These are phyloP conservation scores for Talaromyces sp. DNA, from an alignment of 2,329 filamentous ascomycete species.

Conservation along the genomic window DNA sequence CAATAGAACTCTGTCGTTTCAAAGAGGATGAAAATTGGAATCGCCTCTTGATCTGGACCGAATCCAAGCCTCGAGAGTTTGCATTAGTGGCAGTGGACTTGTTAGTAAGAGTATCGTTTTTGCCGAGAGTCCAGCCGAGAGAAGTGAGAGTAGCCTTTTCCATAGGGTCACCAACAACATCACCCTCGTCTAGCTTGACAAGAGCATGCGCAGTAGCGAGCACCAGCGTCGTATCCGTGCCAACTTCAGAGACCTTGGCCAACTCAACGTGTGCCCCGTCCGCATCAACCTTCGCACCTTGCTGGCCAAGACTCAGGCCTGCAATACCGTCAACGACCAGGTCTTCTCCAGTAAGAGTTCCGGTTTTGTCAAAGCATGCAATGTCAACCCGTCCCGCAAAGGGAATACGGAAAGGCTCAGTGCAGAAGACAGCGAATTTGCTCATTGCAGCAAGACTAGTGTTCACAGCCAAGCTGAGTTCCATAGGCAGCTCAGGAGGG, in stretches of 20 bases:
- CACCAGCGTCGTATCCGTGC: constrained; percentile 81
- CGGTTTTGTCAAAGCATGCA: constrained; percentile 98
- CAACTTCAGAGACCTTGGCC: constrained; percentile 63
- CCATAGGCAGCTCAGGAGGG: constrained; percentile 97
- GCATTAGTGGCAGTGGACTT: constrained; percentile 45
- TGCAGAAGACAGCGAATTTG: constrained; percentile 96
- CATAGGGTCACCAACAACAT: constrained; percentile 97
- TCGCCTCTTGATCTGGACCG: constrained; percentile 88
- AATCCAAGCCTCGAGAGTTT: constrained; percentile 51
- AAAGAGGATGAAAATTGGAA: constrained; percentile 98
- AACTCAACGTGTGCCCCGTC: constrained; percentile 82
- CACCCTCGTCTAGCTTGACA: constrained; percentile 93
- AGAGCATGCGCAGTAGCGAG: constrained; percentile 92
- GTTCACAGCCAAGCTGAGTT: constrained; percentile 94
- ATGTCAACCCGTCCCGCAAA: constrained; percentile 93
- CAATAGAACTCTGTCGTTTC: constrained; percentile 92
- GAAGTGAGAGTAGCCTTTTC: constrained; percentile 90
- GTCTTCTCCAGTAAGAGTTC: constrained; percentile 92
- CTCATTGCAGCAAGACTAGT: constrained; percentile 91
- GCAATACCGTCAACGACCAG: constrained; percentile 96
- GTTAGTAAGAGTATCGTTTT: constrained; percentile 75
- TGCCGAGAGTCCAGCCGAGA: constrained; percentile 87
- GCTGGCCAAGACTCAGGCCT: constrained; percentile 69
- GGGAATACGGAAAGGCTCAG: constrained; percentile 96
- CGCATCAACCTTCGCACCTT: constrained; percentile 61